These are phyloP conservation scores for Auriscalpium microsporum DNA, from an alignment of 768 basidiomycete species.

Conservation along the genomic window DNA sequence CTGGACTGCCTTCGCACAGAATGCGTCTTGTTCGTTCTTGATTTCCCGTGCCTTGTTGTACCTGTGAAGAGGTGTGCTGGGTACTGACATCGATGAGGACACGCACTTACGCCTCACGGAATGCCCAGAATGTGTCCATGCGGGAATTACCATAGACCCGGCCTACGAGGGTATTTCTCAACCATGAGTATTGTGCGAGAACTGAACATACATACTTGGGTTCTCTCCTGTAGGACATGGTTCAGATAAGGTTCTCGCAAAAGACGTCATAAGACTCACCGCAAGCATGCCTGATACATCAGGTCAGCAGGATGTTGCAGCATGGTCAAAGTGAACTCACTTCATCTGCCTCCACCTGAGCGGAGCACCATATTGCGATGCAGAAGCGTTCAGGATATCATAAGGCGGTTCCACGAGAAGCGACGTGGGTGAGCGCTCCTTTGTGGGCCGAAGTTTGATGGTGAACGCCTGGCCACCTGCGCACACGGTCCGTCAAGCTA, in stretches of 20 bases:
- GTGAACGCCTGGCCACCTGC: slow-evolving; percentile 70
- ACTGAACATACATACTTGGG: slow-evolving; percentile 26
- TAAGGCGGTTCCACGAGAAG: slow-evolving; percentile 71
- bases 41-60: slow-evolving; percentile 60
- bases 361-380: slow-evolving; percentile 15
- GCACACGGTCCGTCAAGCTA: neutral
- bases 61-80: slow-evolving; percentile 22
- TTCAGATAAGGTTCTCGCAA: neutral
- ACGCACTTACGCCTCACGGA: slow-evolving; percentile 44
- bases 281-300: slow-evolving; percentile 48
- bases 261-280: slow-evolving; percentile 20
- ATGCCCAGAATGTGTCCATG: slow-evolving; percentile 69
- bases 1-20: slow-evolving; percentile 41
- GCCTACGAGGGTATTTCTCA: slow-evolving; percentile 9
- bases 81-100: neutral
- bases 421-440: slow-evolving; percentile 57
- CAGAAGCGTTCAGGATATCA: slow-evolving; percentile 33
- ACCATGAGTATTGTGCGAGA: no score
- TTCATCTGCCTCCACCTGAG: slow-evolving; percentile 66
- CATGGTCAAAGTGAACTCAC: slow-evolving; percentile 23
- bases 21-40: slow-evolving; percentile 60
- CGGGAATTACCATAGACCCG: slow-evolving; percentile 30
- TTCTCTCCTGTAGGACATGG: slow-evolving; percentile 43
- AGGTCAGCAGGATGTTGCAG: neutral
- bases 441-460: slow-evolving; percentile 66